Percentiles rank a stretch among this genome's conserved stretches.
Evolutionary conservation across 306 rosid species (phyloP).

Genomic region (Prunus mume): DNA sequence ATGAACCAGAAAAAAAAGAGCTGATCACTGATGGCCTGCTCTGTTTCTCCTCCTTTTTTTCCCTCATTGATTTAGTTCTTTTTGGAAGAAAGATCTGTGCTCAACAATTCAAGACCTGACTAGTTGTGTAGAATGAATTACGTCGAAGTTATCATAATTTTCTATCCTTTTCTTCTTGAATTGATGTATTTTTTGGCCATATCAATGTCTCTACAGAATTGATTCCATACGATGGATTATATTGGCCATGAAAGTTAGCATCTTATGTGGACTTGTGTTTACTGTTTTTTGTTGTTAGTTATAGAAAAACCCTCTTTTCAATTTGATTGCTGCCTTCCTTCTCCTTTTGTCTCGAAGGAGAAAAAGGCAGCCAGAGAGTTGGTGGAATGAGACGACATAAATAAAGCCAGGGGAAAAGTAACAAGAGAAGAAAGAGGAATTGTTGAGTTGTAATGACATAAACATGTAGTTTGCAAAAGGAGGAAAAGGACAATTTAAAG

Average conservation of each 20-base stretch:
- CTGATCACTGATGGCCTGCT: not conserved
- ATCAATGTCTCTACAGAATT: not conserved
- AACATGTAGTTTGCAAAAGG: conserved; percentile 1
- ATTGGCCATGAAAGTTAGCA: not conserved
- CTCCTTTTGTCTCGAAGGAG: not conserved
- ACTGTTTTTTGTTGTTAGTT: not conserved
- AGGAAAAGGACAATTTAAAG: not conserved
- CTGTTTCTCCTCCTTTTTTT: not conserved
- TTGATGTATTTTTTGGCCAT: not conserved
- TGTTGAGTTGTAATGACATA: conserved; percentile 5
- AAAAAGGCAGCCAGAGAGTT: not conserved
- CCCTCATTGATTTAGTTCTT: not conserved
- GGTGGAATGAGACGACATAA: not conserved
- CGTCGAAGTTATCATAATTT: no score
- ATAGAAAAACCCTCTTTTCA: not conserved
- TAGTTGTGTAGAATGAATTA: not conserved
- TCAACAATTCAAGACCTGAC: not conserved
- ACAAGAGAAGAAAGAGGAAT: not conserved
- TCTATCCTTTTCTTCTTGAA: not conserved
- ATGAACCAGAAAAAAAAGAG: not conserved
- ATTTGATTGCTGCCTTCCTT: not conserved
- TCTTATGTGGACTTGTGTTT: not conserved
- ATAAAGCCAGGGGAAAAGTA: not conserved
- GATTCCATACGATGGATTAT: not conserved
- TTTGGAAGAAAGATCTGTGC: conserved; percentile 1